phyloP scores from a whole-genome alignment of 305 asterid species.

The Ilex paraguariensis region DNA sequence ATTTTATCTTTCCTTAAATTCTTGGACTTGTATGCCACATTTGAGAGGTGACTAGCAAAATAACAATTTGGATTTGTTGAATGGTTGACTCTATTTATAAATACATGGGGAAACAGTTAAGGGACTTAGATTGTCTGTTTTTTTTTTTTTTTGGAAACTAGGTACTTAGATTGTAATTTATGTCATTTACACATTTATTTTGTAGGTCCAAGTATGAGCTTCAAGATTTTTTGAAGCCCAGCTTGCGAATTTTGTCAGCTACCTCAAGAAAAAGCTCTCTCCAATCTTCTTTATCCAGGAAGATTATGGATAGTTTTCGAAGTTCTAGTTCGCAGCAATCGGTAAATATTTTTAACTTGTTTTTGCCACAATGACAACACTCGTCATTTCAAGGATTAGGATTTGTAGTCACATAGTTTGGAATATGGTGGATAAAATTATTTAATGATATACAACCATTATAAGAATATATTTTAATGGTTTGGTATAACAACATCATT shows the following conservation, averaged over 20 bases:
- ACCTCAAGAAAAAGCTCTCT: constrained; percentile 46
- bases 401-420: neutral
- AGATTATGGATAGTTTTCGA: constrained; percentile 55
- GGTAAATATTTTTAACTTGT: constrained; percentile 37
- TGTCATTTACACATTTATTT: constrained; percentile 1
- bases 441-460: no score
- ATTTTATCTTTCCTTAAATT: neutral
- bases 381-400: neutral
- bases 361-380: neutral
- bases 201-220: constrained; percentile 83
- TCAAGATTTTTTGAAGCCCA: constrained; percentile 89
- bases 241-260: constrained; percentile 77
- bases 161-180: neutral
- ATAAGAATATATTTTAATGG: neutral
- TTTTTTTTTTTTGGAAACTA: no score
- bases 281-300: constrained; percentile 64
- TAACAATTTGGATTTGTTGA: neutral
- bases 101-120: no score
- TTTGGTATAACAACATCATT: neutral
- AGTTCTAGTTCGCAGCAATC: constrained; percentile 51
- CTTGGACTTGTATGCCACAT: neutral
- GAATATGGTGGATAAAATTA: no score
- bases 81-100: no score
- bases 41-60: neutral
- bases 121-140: no score